Evolutionary conservation across 2,329 filamentous ascomycete genomes (phyloP).

Genomic region (Ascomycota sp.): DNA sequence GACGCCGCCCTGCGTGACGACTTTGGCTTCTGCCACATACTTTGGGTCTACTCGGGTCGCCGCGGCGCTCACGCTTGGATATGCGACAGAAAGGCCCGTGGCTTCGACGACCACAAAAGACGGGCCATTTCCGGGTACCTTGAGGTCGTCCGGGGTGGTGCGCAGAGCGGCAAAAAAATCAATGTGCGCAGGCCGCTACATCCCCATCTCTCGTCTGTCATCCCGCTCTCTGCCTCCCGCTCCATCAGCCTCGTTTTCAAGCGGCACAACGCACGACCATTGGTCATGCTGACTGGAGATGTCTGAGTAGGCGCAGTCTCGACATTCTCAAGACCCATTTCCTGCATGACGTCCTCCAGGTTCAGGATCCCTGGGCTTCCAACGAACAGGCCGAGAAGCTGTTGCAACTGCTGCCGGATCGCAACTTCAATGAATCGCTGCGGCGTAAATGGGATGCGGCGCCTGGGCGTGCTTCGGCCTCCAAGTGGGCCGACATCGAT

Average conservation of each 20-base stretch:
- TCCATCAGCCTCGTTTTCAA: too few species aligned
- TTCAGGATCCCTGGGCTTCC: constrained; percentile 69
- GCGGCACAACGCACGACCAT: too few species aligned
- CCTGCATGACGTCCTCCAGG: constrained; percentile 56
- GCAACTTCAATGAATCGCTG: constrained; percentile 53
- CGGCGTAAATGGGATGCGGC: constrained; percentile 80
- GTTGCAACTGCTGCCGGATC: constrained; percentile 69
- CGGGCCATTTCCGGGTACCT: constrained; percentile 76
- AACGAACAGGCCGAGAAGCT: constrained; percentile 55
- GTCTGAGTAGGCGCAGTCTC: constrained; percentile 51
- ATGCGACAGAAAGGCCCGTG: constrained; percentile 71
- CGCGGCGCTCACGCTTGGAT: constrained; percentile 97
- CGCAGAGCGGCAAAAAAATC: constrained; percentile 70
- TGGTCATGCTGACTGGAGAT: not conserved
- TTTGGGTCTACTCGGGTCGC: constrained; percentile 97
- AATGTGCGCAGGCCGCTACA: constrained; percentile 73
- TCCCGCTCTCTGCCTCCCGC: not conserved
- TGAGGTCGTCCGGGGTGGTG: constrained; percentile 71
- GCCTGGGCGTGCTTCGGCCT: constrained; percentile 52
- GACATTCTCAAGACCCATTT: constrained; percentile 74
- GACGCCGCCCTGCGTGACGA: constrained; percentile 77
- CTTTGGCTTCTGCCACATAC: constrained; percentile 89
- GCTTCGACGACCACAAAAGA: constrained; percentile 69
- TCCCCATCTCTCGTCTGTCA: constrained; percentile 55
- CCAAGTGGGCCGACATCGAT: constrained; percentile 93